Conservation (phyloP, 768 basidiomycete species). For the Lactarius trivialis region DNA sequence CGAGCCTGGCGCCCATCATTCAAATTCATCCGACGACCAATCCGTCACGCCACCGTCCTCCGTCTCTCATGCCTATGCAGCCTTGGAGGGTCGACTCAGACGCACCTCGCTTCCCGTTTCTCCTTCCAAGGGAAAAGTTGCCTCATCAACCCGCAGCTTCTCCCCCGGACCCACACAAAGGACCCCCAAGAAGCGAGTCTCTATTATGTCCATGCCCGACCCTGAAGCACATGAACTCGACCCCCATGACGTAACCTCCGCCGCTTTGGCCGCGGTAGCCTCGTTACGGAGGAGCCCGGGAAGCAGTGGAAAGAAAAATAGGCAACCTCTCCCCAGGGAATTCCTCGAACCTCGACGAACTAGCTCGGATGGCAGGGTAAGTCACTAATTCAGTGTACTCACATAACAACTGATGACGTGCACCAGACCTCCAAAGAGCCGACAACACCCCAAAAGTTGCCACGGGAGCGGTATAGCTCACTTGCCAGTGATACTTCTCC, state of each 20-base stretch:
- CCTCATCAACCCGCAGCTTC: conserved; percentile 26
- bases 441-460: conserved; percentile 20
- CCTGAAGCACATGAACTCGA: conserved; percentile 24
- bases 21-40: conserved; percentile 36
- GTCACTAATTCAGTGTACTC: conserved; percentile 17
- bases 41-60: conserved; percentile 35
- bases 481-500: conserved; percentile 18
- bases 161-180: conserved; percentile 36
- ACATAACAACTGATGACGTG: background rate
- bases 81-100: conserved; percentile 34
- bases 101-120: conserved; percentile 46
- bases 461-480: conserved; percentile 20
- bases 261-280: conserved; percentile 57
- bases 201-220: conserved; percentile 30
- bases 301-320: conserved; percentile 32
- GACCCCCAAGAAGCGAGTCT: conserved; percentile 39
- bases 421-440: conserved; percentile 19
- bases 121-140: conserved; percentile 30
- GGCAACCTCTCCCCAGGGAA: conserved; percentile 48
- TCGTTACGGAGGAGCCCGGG: conserved; percentile 48
- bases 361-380: conserved; percentile 39
- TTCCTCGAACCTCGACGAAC: conserved; percentile 36
- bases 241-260: conserved; percentile 41
- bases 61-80: conserved; percentile 20
- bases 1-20: conserved; percentile 36